Evolutionary conservation across 306 rosid genomes (phyloP).

Genomic region (Cucurbita maxima): DNA sequence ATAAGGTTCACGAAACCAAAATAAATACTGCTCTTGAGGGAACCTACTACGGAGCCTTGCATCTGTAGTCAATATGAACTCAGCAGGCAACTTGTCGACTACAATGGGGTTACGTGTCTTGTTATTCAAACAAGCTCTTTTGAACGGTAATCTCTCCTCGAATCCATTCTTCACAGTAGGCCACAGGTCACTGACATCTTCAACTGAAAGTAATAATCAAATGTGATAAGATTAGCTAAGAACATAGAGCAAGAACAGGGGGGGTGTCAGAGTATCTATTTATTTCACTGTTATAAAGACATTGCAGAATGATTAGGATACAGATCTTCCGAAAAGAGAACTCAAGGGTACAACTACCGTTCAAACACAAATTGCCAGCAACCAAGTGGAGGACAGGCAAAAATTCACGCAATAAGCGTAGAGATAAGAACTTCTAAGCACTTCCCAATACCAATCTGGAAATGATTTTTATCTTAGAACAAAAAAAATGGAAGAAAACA

Average conservation of each 20-base stretch:
- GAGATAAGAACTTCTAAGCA: neutral
- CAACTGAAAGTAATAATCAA: constrained; percentile 48
- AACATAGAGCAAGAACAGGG: constrained; percentile 7
- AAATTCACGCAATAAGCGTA: neutral
- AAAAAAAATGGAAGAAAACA: neutral
- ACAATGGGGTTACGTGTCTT: constrained; percentile 71
- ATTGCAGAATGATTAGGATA: neutral
- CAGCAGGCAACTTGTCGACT: constrained; percentile 59
- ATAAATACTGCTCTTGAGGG: constrained; percentile 77
- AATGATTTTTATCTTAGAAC: neutral
- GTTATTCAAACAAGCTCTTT: constrained; percentile 73
- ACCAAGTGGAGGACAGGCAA: neutral
- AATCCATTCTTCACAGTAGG: constrained; percentile 74
- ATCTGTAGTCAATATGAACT: constrained; percentile 87
- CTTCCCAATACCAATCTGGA: neutral
- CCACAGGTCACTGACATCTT: constrained; percentile 97
- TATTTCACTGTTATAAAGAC: neutral
- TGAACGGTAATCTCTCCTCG: constrained; percentile 66
- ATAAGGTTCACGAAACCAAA: constrained; percentile 95
- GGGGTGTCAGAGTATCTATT: neutral
- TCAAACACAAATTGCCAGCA: neutral
- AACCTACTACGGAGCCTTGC: constrained; percentile 89
- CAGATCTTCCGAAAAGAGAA: neutral
- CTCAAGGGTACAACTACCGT: neutral
- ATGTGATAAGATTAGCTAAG: constrained; percentile 5